Base-by-base conservation (phyloP, 768 basidiomycete genomes). In the Tricholomella constricta region DNA sequence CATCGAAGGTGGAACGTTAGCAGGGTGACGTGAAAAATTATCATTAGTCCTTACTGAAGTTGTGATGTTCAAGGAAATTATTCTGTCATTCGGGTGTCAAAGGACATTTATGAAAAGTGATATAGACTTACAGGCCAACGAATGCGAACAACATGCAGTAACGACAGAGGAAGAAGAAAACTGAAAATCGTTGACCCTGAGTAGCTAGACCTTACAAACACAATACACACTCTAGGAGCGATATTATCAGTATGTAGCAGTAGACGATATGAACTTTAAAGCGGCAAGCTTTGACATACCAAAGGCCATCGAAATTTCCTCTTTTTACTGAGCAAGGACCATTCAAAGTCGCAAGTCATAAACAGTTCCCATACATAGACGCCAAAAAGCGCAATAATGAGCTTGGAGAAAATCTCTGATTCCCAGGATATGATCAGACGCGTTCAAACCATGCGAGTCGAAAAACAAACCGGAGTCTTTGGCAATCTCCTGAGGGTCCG, bases 141-240 rank as follows among this genome's bases (percentile, higher is more conserved):
- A 88, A 75, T 3, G 86, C 78, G 51, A 81, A 72, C n/a, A 89
- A 61, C 75, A 88, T 82, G 66, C 83, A 85, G 65, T 89, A 89
- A 54, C 87, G 82, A 63, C 82, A 85, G 22, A 86, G 69, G 64
- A 89, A 87, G 64, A 86, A 85, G 55, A 86, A 83, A 22, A 81
- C 86, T 73, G 42, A 2, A 20, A 32, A 4, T 6, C 23, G 12
- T 23, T 55, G 45, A 56, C 34, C 36, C 36, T 19, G 15, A 38
- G 11, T 42, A 38, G 42, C 22, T 12, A 46, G 36, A 9, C 27
- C 40, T 22, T 15, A 23, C 45, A 45, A 43, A 15, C 17, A 44
- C 40, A 10, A 26, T 17, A 60, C 57, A 53, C 49, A 70, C 65
- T 56, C 64, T 69, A 48, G 4, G 31, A 54, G 42, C n/a, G n/a